Conservation (phyloP, 208 protist species). For the Perkinsela sp. region DNA sequence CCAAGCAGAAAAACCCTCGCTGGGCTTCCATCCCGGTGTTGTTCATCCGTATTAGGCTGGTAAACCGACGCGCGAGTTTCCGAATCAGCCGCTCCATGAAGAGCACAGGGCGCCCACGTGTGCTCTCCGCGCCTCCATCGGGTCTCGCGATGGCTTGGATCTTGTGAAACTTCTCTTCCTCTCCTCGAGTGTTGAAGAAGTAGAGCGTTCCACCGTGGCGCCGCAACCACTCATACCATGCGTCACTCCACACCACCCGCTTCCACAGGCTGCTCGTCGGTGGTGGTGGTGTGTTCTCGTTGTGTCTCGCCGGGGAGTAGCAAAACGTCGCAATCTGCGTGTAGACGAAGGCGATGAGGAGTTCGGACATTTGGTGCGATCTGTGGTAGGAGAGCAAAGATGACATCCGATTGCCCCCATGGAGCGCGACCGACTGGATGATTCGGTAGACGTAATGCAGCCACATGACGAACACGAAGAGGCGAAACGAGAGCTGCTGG, state of each 20-base stretch:
- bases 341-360: slow-evolving; percentile 26
- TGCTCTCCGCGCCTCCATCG: slow-evolving; percentile 1
- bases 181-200: slow-evolving; percentile 28
- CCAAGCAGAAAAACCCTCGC: slow-evolving; percentile 43
- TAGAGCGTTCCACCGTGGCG: slow-evolving; percentile 39
- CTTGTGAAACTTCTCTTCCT: slow-evolving; percentile 23
- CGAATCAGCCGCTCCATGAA: background rate
- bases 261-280: slow-evolving; percentile 25
- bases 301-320: slow-evolving; percentile 21
- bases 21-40: slow-evolving; percentile 4
- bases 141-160: slow-evolving; percentile 12
- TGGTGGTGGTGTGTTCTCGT: slow-evolving; percentile 18
- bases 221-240: slow-evolving; percentile 39
- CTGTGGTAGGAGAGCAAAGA: slow-evolving; percentile 27
- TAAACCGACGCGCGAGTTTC: slow-evolving; percentile 5
- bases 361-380: slow-evolving; percentile 18
- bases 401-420: slow-evolving; percentile 6
- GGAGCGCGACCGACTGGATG: slow-evolving; percentile 10
- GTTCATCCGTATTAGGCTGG: slow-evolving; percentile 7
- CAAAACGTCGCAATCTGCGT: slow-evolving; percentile 36
- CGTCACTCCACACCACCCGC: slow-evolving; percentile 17
- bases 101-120: background rate
- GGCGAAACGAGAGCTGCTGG: slow-evolving; percentile 32
- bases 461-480: slow-evolving; percentile 43
- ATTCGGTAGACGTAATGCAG: slow-evolving; percentile 22